phyloP scores from a whole-genome alignment of 768 basidiomycete species.

The Trametes villosa region DNA sequence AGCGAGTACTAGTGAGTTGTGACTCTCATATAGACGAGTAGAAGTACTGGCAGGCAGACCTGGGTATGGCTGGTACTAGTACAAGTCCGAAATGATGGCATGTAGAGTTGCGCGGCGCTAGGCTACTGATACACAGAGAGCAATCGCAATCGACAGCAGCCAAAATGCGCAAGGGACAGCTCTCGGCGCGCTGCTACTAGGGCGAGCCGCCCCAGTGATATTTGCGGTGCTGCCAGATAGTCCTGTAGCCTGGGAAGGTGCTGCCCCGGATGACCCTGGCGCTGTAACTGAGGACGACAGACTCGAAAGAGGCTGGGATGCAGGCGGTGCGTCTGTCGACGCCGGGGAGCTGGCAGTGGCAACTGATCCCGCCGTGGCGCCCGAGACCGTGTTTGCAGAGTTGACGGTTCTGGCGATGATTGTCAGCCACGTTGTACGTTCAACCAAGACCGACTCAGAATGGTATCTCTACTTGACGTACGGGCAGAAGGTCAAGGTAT shows the following conservation, averaged over 20 bases:
- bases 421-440: background rate
- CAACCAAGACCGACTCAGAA: background rate
- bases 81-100: no score
- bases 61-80: no score
- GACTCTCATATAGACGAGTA: no score
- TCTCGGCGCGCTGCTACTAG: no score
- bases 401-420: background rate
- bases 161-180: no score
- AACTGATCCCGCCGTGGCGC: background rate
- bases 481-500: constrained; percentile 38
- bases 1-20: no score
- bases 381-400: background rate
- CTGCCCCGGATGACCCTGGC: background rate
- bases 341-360: background rate
- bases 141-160: no score
- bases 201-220: background rate
- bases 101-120: no score
- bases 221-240: background rate
- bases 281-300: background rate
- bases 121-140: no score
- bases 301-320: background rate
- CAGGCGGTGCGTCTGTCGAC: background rate
- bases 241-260: background rate
- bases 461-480: constrained; percentile 3
- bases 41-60: no score